Base-by-base conservation (phyloP, 805 yeast genomes). In the Wickerhamomyces alni region DNA sequence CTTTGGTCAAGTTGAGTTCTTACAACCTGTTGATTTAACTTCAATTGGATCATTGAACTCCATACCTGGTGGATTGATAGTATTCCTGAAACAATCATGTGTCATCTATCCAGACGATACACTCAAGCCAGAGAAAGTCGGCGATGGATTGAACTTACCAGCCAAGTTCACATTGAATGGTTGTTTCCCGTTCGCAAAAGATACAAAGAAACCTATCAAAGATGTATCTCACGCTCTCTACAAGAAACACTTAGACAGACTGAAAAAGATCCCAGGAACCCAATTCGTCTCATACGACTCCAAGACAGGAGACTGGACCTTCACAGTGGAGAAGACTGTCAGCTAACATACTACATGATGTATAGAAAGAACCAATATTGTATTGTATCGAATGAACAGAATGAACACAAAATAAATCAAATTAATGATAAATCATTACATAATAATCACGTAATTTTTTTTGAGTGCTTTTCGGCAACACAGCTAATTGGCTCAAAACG, bases 71-170 rank as follows among this genome's bases (percentile, higher is more conserved):
- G 75, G 72, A 17, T 51, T 85, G 15, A 73, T 91, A 30, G 64
- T 70, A 2, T 77, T 93, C 51, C 73, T 71, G 25, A 66, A 73
- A 25, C 77, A 75, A 50, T 65, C 76, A 12, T 80, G 85, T 58
- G 66, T 74, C 2, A 73, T 87, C 2, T 91, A 88, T 61, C 95
- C 95, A 1, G 80, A 82, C 40, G 75, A 72, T 17, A 62, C 67
- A 8, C 59, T 59, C 17, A 75, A 71, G 48, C 94, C 95, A 10
- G 70, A 72, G 0, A 62, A 66, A 33, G 54, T 59, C 22, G 96
- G 96, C 5, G 85, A 85, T 51, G 98, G 96, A 0, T 69, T 93
- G 44, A 91, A 91, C 55, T 70, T 85, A 25, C 80, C 83, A 6
- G 84, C 85, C 8, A 72, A 73, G 44, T 75, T 88, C 33, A 77